phyloP scores from a whole-genome alignment of 2,329 filamentous ascomycete genomes.

The Neoascochyta sp. region DNA sequence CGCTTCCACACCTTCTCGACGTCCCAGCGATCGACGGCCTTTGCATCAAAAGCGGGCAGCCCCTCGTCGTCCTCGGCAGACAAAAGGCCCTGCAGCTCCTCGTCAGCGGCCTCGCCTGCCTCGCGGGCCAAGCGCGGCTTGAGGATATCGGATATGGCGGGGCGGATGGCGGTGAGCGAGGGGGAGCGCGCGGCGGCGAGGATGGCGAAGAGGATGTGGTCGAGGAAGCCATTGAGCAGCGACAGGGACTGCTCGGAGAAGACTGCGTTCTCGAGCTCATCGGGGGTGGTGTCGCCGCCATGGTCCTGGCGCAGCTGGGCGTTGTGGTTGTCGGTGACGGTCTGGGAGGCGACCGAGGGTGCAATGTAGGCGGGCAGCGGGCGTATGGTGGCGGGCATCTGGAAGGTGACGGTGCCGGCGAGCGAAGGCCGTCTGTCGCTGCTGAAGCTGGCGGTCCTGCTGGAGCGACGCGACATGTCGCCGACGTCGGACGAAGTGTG shows the following conservation, averaged over 20 bases:
- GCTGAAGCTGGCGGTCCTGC: slow-evolving; percentile 55
- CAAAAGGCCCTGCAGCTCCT: slow-evolving; percentile 83
- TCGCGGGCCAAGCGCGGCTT: slow-evolving; percentile 86
- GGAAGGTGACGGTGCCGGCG: slow-evolving; percentile 47
- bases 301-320: slow-evolving; percentile 65
- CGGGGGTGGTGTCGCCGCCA: slow-evolving; percentile 60
- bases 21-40: slow-evolving; percentile 65
- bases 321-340: slow-evolving; percentile 84
- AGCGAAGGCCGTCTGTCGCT: slow-evolving; percentile 68
- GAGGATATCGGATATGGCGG: slow-evolving; percentile 79
- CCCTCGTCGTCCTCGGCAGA: slow-evolving; percentile 64
- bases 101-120: slow-evolving; percentile 76
- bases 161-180: slow-evolving; percentile 67
- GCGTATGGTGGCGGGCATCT: slow-evolving; percentile 65
- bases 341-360: slow-evolving; percentile 80
- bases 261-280: slow-evolving; percentile 62
- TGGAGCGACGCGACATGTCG: slow-evolving; percentile 37
- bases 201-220: slow-evolving; percentile 88
- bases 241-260: slow-evolving; percentile 70
- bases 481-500: slow-evolving; percentile 34
- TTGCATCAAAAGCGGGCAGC: slow-evolving; percentile 25
- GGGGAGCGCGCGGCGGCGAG: slow-evolving; percentile 78
- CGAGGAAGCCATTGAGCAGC: slow-evolving; percentile 86
- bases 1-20: slow-evolving; percentile 93
- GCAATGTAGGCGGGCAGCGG: slow-evolving; percentile 87